These are phyloP conservation scores for Penicillium freii DNA, from an alignment of 2,329 filamentous ascomycete species.

Conservation along the genomic window DNA sequence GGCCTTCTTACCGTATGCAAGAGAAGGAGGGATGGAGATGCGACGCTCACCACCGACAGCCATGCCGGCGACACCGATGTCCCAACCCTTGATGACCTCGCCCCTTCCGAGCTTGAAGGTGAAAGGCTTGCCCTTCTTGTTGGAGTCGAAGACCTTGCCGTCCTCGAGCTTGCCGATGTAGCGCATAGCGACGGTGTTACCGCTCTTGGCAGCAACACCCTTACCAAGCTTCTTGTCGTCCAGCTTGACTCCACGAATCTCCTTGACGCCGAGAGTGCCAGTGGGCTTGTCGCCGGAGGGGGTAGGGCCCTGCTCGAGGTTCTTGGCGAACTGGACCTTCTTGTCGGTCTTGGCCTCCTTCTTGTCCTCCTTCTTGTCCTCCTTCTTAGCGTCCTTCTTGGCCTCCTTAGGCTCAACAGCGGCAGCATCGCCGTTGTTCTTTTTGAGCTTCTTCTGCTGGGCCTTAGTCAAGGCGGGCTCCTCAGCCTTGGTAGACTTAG, in stretches of 20 bases:
- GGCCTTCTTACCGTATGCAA: conserved; percentile 84
- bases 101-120: conserved; percentile 90
- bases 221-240: conserved; percentile 93
- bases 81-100: conserved; percentile 99
- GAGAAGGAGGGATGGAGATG: conserved; percentile 79
- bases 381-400: conserved; percentile 52
- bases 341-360: conserved; percentile 67
- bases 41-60: conserved; percentile 88
- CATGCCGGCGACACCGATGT: conserved; percentile 92
- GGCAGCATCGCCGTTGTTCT: conserved; percentile 90
- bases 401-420: conserved; percentile 57
- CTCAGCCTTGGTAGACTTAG: conserved; percentile 58
- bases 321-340: conserved; percentile 99
- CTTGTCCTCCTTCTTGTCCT: conserved; percentile 72
- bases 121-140: conserved; percentile 99
- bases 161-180: conserved; percentile 97
- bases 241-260: conserved; percentile 82
- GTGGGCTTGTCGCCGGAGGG: conserved; percentile 60
- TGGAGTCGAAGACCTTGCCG: conserved; percentile 95
- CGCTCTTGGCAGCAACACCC: conserved; percentile 82
- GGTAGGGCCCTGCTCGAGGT: conserved; percentile 94
- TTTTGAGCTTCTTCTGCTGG: conserved; percentile 97
- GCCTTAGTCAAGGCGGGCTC: conserved; percentile 81
- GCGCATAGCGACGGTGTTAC: conserved; percentile 86
- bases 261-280: conserved; percentile 67